Evolutionary conservation across 2,329 filamentous ascomycete genomes (phyloP).

Genomic region (Rhytidhysteron rufulum): DNA sequence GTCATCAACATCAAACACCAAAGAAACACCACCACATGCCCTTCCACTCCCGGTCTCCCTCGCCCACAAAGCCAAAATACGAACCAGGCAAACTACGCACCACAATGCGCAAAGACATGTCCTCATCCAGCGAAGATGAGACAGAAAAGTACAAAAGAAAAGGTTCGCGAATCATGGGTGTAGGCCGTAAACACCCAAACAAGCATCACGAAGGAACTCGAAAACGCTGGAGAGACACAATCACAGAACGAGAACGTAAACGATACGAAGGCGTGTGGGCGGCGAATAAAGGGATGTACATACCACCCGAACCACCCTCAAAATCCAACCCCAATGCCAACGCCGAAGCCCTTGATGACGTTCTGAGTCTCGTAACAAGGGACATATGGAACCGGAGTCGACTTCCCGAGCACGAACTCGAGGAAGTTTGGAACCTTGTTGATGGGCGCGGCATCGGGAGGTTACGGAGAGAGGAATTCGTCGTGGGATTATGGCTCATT

Average conservation of each 20-base stretch:
- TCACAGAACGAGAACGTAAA: slow-evolving; percentile 69
- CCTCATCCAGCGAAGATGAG: slow-evolving; percentile 52
- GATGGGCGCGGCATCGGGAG: slow-evolving; percentile 54
- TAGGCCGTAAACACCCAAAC: slow-evolving; percentile 55
- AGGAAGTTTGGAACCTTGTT: slow-evolving; percentile 74
- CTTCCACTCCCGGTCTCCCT: slow-evolving; percentile 38
- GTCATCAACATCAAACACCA: slow-evolving; percentile 40
- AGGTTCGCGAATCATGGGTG: slow-evolving; percentile 53
- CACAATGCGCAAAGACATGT: slow-evolving; percentile 57
- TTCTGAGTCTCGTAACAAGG: slow-evolving; percentile 64
- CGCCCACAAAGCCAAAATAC: slow-evolving; percentile 40
- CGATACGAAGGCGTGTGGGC: slow-evolving; percentile 84
- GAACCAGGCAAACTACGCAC: slow-evolving; percentile 55
- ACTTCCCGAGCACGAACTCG: slow-evolving; percentile 63
- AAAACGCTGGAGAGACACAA: slow-evolving; percentile 71
- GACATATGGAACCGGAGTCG: slow-evolving; percentile 74
- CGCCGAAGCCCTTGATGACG: slow-evolving; percentile 35
- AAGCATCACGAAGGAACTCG: slow-evolving; percentile 73
- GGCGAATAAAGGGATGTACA: slow-evolving; percentile 63
- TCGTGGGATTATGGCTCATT: slow-evolving; percentile 78
- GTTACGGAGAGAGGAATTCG: slow-evolving; percentile 67
- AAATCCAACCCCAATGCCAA: slow-evolving; percentile 7
- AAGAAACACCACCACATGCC: slow-evolving; percentile 33
- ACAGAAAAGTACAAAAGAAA: slow-evolving; percentile 50
- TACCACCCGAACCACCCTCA: slow-evolving; percentile 17